Conservation (phyloP, 805 yeast species). For the Teunomyces lycoperdinae region DNA sequence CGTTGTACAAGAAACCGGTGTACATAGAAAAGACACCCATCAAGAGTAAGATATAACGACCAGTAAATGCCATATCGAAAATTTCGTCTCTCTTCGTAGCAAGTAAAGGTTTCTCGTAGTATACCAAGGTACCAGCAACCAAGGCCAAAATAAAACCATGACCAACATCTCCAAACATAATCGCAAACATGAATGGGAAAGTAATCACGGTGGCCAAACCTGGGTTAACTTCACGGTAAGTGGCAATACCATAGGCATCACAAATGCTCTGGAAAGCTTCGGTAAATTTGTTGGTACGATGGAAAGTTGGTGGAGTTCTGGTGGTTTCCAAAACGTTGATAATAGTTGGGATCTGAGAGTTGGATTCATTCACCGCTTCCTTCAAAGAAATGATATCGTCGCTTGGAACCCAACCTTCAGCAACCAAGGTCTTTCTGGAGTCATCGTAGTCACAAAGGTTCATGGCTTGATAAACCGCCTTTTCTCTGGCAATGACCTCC, state of each 20-base stretch:
- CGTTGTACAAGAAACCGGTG: slow-evolving; percentile 73
- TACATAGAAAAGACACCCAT: slow-evolving; percentile 76
- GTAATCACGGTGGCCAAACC: slow-evolving; percentile 73
- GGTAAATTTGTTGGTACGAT: slow-evolving; percentile 67
- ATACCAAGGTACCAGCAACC: slow-evolving; percentile 53
- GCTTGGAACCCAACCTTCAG: slow-evolving; percentile 96
- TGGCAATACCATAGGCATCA: slow-evolving; percentile 77
- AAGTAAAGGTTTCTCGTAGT: slow-evolving; percentile 51
- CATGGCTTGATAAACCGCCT: slow-evolving; percentile 74
- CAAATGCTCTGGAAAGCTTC: slow-evolving; percentile 65
- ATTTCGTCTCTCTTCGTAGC: slow-evolving; percentile 64
- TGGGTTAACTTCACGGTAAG: slow-evolving; percentile 73
- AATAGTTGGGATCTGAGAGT: slow-evolving; percentile 51
- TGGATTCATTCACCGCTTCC: slow-evolving; percentile 60
- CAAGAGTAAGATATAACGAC: slow-evolving; percentile 63
- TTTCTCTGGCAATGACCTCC: slow-evolving; percentile 60
- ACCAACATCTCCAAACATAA: slow-evolving; percentile 82
- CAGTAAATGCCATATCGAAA: slow-evolving; percentile 72
- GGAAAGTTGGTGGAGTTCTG: slow-evolving; percentile 70
- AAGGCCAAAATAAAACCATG: slow-evolving; percentile 65
- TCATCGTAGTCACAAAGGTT: slow-evolving; percentile 79
- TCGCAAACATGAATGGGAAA: slow-evolving; percentile 79
- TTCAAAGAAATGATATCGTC: slow-evolving; percentile 69
- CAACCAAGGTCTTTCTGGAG: slow-evolving; percentile 80
- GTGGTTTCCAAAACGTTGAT: slow-evolving; percentile 59